Evolutionary conservation across 2,329 filamentous ascomycete genomes (phyloP), one percentile per base, ranked within the genome.

Genomic region (Arthrobotrys conoides): DNA sequence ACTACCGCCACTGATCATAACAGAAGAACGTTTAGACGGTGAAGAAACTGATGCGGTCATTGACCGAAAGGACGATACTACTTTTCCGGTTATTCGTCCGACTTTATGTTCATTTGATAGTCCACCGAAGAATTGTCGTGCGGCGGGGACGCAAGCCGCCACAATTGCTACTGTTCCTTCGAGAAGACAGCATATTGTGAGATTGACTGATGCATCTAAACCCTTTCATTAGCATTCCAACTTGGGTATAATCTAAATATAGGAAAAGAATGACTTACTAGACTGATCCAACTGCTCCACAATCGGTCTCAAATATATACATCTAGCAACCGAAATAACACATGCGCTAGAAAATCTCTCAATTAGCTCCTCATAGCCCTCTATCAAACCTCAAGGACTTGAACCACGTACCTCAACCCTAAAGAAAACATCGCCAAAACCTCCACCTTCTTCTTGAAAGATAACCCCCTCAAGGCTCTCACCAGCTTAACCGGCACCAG

Each of bases 361-460:
- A 8, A 16, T 64, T 36, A 64, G 41, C 16, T 16, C 33, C 33
- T 30, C 27, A 30, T 30, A 36, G 5, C 33, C 1, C 9, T 36
- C 33, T 8, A 8, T 12, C 5, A 36, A 36, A 10, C 33, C 33
- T n/a, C n/a, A 20, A 46, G 18, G 46, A 10, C 4, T 20, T 27
- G n/a, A 16, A 10, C 46, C 57, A 65, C 57, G 18, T 16, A 76
- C 72, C 65, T 76, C 33, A 76, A 44, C 0, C 72, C 65, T 3
- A 76, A 36, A 12, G 72, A 76, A 36, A 76, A 70, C 72, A 76
- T 76, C n/a, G 72, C 55, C 24, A 76, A 24, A 1, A 76, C 65
- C 14, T 76, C 72, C 10, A 76, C 33, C 49, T 76, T 76, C 46
- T 76, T 70, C 36, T 51, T 70, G 6, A 70, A 22, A 2, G 20